A percentile compares a stretch with the other conserved stretches of the same genome.
Conservation (phyloP, 2,329 filamentous ascomycete genomes). For the Neonectria coccinea region DNA sequence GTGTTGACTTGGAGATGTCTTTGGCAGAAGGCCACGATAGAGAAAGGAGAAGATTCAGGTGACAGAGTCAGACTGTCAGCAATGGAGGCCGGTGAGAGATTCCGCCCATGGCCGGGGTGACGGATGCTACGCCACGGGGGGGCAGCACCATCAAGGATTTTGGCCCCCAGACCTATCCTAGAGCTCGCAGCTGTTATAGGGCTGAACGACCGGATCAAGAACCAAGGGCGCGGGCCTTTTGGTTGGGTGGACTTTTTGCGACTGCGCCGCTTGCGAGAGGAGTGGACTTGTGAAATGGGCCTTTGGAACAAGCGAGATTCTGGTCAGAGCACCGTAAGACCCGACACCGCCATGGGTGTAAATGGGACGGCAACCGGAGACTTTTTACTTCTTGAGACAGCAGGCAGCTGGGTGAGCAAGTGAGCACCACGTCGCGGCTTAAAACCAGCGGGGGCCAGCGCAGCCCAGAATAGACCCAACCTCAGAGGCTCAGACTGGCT, state of each 20-base stretch:
- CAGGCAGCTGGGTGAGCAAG: slow-evolving; percentile 20
- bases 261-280: slow-evolving; percentile 32
- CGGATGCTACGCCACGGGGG: slow-evolving; percentile 44
- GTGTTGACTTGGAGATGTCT: background rate
- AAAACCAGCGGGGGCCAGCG: slow-evolving; percentile 17
- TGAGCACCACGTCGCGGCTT: slow-evolving; percentile 27
- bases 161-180: slow-evolving; percentile 23
- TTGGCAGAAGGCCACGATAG: slow-evolving; percentile 7
- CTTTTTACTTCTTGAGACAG: slow-evolving; percentile 22
- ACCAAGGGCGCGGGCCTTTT: slow-evolving; percentile 28
- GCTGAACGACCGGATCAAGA: slow-evolving; percentile 43
- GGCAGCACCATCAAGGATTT: slow-evolving; percentile 36
- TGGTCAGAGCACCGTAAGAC: slow-evolving; percentile 9
- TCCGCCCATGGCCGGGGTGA: slow-evolving; percentile 35
- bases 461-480: slow-evolving; percentile 34
- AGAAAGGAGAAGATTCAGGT: slow-evolving; percentile 26
- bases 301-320: slow-evolving; percentile 17
- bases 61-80: slow-evolving; percentile 39
- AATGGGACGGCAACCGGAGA: slow-evolving; percentile 27
- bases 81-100: slow-evolving; percentile 43
- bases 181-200: slow-evolving; percentile 36
- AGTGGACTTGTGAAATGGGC: slow-evolving; percentile 15
- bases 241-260: slow-evolving; percentile 30
- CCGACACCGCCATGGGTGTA: slow-evolving; percentile 20
- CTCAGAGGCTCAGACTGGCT: background rate